Percentiles rank a stretch among this genome's conserved stretches.
Conservation (phyloP, 2,329 filamentous ascomycete species). For the Neonectria magnoliae region DNA sequence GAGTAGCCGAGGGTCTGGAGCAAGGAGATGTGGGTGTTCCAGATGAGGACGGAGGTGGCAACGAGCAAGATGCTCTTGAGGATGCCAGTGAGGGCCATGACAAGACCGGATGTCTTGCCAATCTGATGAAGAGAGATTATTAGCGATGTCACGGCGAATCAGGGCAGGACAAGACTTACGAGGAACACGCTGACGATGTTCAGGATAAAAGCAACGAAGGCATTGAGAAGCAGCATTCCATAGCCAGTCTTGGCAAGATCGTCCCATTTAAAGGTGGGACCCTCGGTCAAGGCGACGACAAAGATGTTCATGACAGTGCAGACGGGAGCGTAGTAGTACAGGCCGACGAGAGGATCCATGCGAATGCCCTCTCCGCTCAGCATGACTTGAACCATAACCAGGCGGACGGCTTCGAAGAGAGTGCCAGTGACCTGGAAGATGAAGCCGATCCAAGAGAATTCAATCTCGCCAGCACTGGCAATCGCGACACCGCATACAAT, state of each 20-base stretch:
- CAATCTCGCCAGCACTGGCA: constrained; percentile 70
- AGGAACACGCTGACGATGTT: constrained; percentile 89
- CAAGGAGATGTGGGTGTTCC: constrained; percentile 74
- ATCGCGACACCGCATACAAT: constrained; percentile 64
- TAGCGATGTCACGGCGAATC: constrained; percentile 19
- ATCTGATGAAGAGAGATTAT: constrained; percentile 64
- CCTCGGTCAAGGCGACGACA: constrained; percentile 75
- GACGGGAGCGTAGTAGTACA: constrained; percentile 90
- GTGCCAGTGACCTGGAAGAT: constrained; percentile 79
- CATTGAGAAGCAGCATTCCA: constrained; percentile 75
- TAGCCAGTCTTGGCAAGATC: constrained; percentile 74
- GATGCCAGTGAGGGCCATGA: constrained; percentile 86
- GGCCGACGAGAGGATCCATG: constrained; percentile 88
- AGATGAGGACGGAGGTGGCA: constrained; percentile 78
- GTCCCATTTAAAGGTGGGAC: constrained; percentile 70
- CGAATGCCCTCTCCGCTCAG: constrained; percentile 80
- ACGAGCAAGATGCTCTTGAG: constrained; percentile 90
- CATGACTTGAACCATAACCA: constrained; percentile 87
- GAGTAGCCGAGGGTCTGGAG: constrained; percentile 83
- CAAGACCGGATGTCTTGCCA: constrained; percentile 86
- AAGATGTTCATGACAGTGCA: constrained; percentile 84
- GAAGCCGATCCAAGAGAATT: constrained; percentile 73
- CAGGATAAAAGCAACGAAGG: constrained; percentile 80
- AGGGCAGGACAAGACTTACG: constrained; percentile 61
- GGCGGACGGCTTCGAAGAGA: constrained; percentile 80